A percentile compares a stretch with the other conserved stretches of the same genome.
These are phyloP conservation scores for Euryodendron excelsum DNA, from an alignment of 148 eudicot species.

Conservation along the genomic window DNA sequence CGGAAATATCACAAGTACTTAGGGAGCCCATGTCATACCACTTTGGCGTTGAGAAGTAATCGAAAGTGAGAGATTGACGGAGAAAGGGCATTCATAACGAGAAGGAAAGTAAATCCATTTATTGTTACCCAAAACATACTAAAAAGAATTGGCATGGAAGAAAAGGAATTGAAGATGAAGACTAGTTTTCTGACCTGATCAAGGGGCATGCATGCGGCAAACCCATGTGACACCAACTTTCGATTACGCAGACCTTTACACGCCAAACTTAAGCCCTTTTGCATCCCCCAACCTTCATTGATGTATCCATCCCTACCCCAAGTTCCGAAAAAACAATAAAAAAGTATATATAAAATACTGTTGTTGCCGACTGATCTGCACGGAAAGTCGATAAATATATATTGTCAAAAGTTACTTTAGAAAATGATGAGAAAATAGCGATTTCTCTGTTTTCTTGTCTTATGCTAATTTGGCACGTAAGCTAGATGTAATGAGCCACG, in stretches of 20 bases:
- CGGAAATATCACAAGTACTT: too few relatives aligned
- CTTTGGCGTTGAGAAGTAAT: not conserved
- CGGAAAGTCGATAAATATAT: slow-evolving; percentile 9
- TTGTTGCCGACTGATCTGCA: not conserved
- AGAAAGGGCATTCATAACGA: not conserved
- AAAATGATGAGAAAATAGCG: not conserved
- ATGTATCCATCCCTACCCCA: not conserved
- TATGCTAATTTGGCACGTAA: too few relatives aligned
- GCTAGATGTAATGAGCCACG: too few relatives aligned
- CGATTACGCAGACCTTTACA: too few relatives aligned
- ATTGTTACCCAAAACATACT: not conserved
- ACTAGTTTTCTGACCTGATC: too few relatives aligned
- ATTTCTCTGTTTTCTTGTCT: too few relatives aligned
- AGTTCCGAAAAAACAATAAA: not conserved
- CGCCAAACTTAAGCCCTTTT: not conserved
- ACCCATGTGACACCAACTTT: slow-evolving; percentile 3
- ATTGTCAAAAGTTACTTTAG: slow-evolving; percentile 1
- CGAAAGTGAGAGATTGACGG: not conserved
- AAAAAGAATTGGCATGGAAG: not conserved
- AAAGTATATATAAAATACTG: not conserved
- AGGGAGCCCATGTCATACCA: not conserved
- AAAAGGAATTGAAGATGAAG: not conserved
- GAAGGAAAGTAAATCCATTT: not conserved
- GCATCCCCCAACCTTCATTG: not conserved
- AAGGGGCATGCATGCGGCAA: too few relatives aligned